Percentiles rank a stretch among this genome's conserved stretches.
phyloP scores from a whole-genome alignment of 192 early-diverging fungal genomes.

The Gryganskiella cystojenkinii region DNA sequence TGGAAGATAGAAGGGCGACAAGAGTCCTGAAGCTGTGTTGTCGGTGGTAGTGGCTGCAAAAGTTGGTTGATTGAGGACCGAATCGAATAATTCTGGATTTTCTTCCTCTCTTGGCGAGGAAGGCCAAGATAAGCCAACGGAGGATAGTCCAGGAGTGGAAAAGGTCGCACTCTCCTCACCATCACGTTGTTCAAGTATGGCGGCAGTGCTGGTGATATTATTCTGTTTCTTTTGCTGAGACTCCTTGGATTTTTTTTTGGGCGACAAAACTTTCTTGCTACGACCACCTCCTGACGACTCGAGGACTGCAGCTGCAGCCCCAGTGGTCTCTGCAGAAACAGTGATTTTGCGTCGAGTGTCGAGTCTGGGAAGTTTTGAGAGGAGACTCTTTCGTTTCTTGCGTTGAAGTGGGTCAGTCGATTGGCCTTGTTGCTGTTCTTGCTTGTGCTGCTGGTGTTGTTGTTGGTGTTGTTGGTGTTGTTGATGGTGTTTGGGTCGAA shows the following conservation, averaged over 20 bases:
- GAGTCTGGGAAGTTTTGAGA: conserved; percentile 30
- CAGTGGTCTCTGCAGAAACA: not conserved
- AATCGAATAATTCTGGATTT: not conserved
- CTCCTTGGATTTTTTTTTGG: conserved; percentile 2
- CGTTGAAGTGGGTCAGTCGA: conserved; percentile 1
- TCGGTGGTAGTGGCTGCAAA: not conserved
- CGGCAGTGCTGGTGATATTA: not conserved
- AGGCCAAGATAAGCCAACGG: no score
- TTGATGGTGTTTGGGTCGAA: conserved; percentile 7
- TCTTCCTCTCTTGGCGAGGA: not conserved
- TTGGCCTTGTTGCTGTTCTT: conserved; percentile 1
- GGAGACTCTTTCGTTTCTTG: conserved; percentile 12
- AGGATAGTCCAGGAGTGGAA: not conserved
- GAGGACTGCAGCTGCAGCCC: not conserved
- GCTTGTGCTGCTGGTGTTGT: not conserved
- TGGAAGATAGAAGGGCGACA: conserved; percentile 32
- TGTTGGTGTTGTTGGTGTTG: not conserved
- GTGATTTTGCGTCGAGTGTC: conserved; percentile 26
- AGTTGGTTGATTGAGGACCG: not conserved
- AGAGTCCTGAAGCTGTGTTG: not conserved
- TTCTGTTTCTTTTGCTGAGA: not conserved
- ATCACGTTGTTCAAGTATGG: not conserved
- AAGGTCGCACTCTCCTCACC: not conserved
- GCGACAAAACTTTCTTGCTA: no score
- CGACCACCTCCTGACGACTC: no score